Evolutionary conservation across 768 basidiomycete genomes (phyloP).

Genomic region (Tylopilus intermedius): DNA sequence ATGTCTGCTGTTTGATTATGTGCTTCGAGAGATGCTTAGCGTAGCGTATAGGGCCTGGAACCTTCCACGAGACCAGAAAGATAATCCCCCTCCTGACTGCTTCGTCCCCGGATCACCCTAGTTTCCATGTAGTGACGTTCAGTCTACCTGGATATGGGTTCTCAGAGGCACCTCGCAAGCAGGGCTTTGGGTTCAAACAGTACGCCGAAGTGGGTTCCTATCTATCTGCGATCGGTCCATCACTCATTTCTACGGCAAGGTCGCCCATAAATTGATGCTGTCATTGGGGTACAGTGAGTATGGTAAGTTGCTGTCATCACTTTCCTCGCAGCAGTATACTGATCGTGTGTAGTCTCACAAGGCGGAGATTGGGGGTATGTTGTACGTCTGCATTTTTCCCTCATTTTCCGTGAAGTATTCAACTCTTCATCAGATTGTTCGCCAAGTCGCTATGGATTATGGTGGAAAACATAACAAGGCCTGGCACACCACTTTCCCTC

Average conservation of each 20-base stretch:
- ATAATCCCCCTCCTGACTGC: slow-evolving; percentile 49
- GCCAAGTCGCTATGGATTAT: slow-evolving; percentile 29
- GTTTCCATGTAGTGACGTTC: slow-evolving; percentile 58
- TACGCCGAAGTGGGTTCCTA: slow-evolving; percentile 47
- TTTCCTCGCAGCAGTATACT: not conserved
- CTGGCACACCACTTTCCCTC: slow-evolving; percentile 46
- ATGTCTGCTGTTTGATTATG: too few species aligned
- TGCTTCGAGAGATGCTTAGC: too few species aligned
- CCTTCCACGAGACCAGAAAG: slow-evolving; percentile 44
- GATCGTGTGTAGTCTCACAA: slow-evolving; percentile 35
- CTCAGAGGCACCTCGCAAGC: slow-evolving; percentile 50
- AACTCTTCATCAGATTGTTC: slow-evolving; percentile 24
- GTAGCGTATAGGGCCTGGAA: slow-evolving; percentile 46
- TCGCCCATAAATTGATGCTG: slow-evolving; percentile 41
- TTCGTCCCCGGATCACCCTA: slow-evolving; percentile 40
- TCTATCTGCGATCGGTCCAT: too few species aligned
- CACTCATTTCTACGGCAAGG: slow-evolving; percentile 17
- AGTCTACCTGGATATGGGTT: slow-evolving; percentile 61
- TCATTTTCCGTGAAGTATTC: not conserved
- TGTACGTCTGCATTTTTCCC: slow-evolving; percentile 24
- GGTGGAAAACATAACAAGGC: slow-evolving; percentile 44
- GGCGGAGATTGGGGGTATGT: slow-evolving; percentile 46
- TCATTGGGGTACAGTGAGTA: slow-evolving; percentile 46
- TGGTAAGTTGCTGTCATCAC: slow-evolving; percentile 24
- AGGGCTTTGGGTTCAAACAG: slow-evolving; percentile 44